phyloP scores from a whole-genome alignment of 1,284 basidiomycete genomes.

The Leccinum pallidistipes region DNA sequence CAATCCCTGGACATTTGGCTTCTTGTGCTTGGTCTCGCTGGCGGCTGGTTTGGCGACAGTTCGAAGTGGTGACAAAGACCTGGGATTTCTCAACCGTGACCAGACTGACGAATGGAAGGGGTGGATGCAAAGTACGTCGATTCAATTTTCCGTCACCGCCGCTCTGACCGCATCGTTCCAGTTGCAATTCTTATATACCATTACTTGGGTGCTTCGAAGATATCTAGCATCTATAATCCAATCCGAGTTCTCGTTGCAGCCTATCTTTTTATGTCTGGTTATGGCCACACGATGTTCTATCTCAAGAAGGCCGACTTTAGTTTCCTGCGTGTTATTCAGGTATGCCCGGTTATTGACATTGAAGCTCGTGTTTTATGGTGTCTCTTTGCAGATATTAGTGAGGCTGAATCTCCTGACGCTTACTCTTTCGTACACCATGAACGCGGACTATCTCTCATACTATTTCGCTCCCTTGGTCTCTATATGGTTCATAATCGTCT shows the following conservation, averaged over 20 bases:
- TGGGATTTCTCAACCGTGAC: slow-evolving; percentile 85
- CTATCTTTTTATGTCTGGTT: slow-evolving; percentile 83
- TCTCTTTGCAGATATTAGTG: slow-evolving; percentile 61
- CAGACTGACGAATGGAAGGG: slow-evolving; percentile 96
- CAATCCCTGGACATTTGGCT: slow-evolving; percentile 64
- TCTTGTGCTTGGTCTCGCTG: slow-evolving; percentile 56
- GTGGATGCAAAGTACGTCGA: slow-evolving; percentile 85
- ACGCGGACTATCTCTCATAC: slow-evolving; percentile 87
- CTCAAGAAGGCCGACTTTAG: slow-evolving; percentile 85
- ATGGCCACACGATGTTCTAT: slow-evolving; percentile 77
- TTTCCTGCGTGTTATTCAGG: slow-evolving; percentile 71
- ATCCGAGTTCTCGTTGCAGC: slow-evolving; percentile 85
- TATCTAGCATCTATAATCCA: slow-evolving; percentile 88
- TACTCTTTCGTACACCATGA: slow-evolving; percentile 83
- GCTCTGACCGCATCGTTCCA: slow-evolving; percentile 31
- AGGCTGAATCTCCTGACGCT: slow-evolving; percentile 84
- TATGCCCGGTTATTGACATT: slow-evolving; percentile 27
- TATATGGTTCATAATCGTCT: slow-evolving; percentile 85
- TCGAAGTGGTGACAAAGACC: slow-evolving; percentile 73
- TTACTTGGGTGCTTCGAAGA: slow-evolving; percentile 83
- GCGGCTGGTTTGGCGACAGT: slow-evolving; percentile 63
- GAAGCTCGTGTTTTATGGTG: slow-evolving; percentile 6
- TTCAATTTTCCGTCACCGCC: background rate
- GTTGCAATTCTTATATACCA: slow-evolving; percentile 89
- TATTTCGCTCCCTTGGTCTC: slow-evolving; percentile 86